Conservation (phyloP, 805 yeast genomes). For the Nakazawaea wyomingensis region DNA sequence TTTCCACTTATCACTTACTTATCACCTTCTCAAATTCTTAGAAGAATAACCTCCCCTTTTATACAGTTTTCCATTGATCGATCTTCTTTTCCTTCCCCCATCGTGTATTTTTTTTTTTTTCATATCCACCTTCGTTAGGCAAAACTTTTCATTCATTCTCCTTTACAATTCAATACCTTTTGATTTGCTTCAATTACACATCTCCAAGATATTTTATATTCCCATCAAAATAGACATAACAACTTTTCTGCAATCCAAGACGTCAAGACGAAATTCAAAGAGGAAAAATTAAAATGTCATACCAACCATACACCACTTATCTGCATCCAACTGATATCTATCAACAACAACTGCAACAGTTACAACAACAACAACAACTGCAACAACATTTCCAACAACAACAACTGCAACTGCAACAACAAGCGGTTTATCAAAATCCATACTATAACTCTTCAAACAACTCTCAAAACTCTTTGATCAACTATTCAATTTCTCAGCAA, state of each 20-base stretch:
- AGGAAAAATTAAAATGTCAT: conserved; percentile 6
- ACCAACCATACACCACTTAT: conserved; percentile 3
- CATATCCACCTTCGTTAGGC: neutral
- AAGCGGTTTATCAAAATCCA: neutral
- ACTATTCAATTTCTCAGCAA: neutral
- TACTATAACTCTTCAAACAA: conserved; percentile 6
- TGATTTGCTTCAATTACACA: no score
- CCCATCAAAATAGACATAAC: no score
- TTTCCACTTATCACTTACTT: no score
- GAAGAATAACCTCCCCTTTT: no score
- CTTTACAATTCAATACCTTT: no score
- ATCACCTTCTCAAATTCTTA: no score
- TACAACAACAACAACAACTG: conserved; percentile 1
- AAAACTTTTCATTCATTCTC: neutral
- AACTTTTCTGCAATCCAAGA: no score
- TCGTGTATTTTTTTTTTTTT: neutral
- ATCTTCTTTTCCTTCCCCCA: neutral
- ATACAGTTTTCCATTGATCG: no score
- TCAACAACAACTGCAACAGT: conserved; percentile 1
- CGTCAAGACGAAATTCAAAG: no score
- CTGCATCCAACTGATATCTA: conserved; percentile 6
- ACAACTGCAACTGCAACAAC: conserved; percentile 2
- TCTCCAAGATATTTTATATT: no score
- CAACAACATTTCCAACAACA: conserved; percentile 1
- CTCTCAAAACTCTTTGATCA: conserved; percentile 5